Conservation (phyloP, 2,329 filamentous ascomycete genomes). For the Zymoseptoria pseudotritici region DNA sequence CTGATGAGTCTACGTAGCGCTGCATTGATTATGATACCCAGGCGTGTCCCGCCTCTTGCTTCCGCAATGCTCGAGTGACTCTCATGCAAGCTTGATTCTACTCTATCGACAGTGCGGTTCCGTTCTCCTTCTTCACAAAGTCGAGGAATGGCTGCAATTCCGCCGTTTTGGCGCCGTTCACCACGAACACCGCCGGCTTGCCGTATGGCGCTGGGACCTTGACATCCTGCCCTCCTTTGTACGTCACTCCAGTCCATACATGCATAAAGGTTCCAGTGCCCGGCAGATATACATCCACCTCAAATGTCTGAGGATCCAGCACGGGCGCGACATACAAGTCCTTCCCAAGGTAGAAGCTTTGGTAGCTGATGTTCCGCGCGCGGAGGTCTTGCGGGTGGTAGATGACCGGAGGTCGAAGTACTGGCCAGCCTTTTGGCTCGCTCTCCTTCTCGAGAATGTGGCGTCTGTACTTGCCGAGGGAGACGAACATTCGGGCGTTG, state of each 20-base stretch:
- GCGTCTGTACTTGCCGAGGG: slow-evolving; percentile 28
- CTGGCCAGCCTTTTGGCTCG: slow-evolving; percentile 24
- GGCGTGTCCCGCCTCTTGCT: background rate
- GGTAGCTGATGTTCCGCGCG: slow-evolving; percentile 20
- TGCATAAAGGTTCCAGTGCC: slow-evolving; percentile 19
- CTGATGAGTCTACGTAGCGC: background rate
- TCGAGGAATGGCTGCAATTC: slow-evolving; percentile 22
- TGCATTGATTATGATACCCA: background rate
- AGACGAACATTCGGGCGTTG: slow-evolving; percentile 31
- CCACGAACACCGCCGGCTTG: slow-evolving; percentile 24
- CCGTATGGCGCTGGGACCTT: slow-evolving; percentile 23
- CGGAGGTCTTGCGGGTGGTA: slow-evolving; percentile 20
- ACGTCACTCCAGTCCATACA: slow-evolving; percentile 21
- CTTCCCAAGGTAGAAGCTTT: slow-evolving; percentile 25
- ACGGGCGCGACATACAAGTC: slow-evolving; percentile 26
- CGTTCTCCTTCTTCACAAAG: slow-evolving; percentile 24
- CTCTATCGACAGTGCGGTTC: slow-evolving; percentile 9
- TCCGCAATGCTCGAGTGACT: background rate
- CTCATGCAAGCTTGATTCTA: background rate
- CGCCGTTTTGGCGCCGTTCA: slow-evolving; percentile 16
- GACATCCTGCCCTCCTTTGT: slow-evolving; percentile 19
- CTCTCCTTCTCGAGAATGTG: slow-evolving; percentile 23
- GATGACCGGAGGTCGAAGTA: slow-evolving; percentile 21
- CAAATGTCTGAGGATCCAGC: slow-evolving; percentile 17
- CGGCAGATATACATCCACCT: slow-evolving; percentile 22